A percentile compares a stretch with the other conserved stretches of the same genome.
These are phyloP conservation scores for Mastigamoeba balamuthi DNA, from an alignment of 78 protist species.

Conservation along the genomic window DNA sequence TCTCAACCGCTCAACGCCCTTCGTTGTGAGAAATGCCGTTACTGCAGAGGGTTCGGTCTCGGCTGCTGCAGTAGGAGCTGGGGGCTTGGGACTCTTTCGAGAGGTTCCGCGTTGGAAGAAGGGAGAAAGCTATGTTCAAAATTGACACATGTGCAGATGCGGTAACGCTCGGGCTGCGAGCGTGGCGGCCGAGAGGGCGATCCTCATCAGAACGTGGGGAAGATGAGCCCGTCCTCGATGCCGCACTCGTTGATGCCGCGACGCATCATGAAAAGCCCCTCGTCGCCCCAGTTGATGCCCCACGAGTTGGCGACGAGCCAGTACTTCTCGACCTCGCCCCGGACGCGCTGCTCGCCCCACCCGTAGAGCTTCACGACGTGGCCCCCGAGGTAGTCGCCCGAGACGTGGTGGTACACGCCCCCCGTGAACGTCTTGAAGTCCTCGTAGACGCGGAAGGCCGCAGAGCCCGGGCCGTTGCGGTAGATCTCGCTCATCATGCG, in stretches of 20 bases:
- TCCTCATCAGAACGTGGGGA: no score
- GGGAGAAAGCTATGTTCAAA: no score
- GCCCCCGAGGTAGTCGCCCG: constrained; percentile 30
- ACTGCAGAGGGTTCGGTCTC: no score
- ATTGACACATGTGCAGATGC: no score
- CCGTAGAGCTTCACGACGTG: constrained; percentile 44
- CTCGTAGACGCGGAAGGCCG: constrained; percentile 30
- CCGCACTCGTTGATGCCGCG: background rate
- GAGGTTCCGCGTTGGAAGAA: no score
- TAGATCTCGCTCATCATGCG: constrained; percentile 8
- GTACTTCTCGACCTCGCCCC: background rate
- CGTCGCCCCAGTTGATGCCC: constrained; percentile 43
- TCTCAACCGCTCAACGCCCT: no score
- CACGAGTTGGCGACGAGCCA: constrained; percentile 46
- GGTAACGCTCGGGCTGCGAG: no score
- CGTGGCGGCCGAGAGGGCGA: no score
- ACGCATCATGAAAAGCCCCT: constrained; percentile 34
- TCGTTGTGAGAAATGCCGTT: no score
- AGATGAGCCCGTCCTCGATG: background rate
- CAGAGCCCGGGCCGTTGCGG: constrained; percentile 28
- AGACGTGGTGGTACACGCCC: constrained; percentile 25
- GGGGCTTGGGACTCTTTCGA: no score
- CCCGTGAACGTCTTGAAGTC: constrained; percentile 33
- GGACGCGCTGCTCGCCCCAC: constrained; percentile 38
- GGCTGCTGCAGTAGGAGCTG: no score